Percentiles rank a stretch among this genome's conserved stretches.
These are phyloP conservation scores for Daldinia vernicosa DNA, from an alignment of 495 filamentous ascomycete species.

Conservation along the genomic window DNA sequence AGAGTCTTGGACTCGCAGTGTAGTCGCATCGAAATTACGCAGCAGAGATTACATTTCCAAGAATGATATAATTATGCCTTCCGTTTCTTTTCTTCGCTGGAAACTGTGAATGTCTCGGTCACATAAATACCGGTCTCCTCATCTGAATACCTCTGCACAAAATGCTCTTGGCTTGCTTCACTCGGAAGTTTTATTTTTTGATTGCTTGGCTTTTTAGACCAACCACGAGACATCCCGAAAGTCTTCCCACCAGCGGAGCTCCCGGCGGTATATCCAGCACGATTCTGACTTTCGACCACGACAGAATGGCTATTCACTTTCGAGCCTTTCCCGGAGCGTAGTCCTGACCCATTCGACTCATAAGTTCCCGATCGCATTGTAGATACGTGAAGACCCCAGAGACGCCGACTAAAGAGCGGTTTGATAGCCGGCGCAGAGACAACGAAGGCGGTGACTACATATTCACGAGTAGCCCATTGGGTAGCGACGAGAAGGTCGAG, in stretches of 20 bases:
- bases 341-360: not conserved
- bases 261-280: not conserved
- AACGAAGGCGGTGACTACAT: constrained; percentile 22
- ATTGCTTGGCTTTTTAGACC: not conserved
- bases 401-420: constrained; percentile 19
- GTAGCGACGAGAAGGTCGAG: constrained; percentile 19
- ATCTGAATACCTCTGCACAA: not conserved
- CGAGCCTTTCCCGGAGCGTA: constrained; percentile 13
- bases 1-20: not conserved
- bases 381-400: constrained; percentile 10
- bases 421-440: constrained; percentile 27
- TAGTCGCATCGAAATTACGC: not conserved
- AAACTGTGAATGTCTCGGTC: not conserved
- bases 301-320: not conserved
- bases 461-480: constrained; percentile 27
- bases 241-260: not conserved
- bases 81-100: not conserved
- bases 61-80: not conserved
- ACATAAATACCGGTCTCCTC: not conserved
- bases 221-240: not conserved
- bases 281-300: not conserved
- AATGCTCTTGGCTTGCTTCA: not conserved
- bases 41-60: not conserved
- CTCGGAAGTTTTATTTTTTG: not conserved
- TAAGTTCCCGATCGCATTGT: not conserved